These are phyloP conservation scores for Macrolepiota albuminosa DNA, from an alignment of 768 basidiomycete genomes.

Conservation along the genomic window DNA sequence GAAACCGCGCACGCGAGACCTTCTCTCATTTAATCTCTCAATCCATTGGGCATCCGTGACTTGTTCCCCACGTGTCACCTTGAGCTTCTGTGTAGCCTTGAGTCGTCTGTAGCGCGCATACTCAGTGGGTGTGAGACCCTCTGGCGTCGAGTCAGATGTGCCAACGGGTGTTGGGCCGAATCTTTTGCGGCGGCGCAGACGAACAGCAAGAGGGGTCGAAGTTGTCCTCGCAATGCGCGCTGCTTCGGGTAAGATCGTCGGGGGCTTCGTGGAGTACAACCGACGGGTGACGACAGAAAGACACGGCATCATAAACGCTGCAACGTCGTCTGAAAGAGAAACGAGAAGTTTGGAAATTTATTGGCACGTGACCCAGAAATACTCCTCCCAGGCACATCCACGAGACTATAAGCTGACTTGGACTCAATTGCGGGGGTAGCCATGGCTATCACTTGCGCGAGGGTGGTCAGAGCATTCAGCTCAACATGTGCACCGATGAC, in stretches of 20 bases:
- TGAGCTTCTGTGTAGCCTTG: constrained; percentile 47
- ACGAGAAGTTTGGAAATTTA: constrained; percentile 10
- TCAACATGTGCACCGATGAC: constrained; percentile 55
- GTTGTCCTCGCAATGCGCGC: constrained; percentile 57
- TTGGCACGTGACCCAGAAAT: constrained; percentile 12
- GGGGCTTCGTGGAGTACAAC: constrained; percentile 35
- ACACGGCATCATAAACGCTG: constrained; percentile 30
- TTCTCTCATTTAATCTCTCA: constrained; percentile 46
- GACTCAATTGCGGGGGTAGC: constrained; percentile 18
- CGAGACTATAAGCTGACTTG: not conserved
- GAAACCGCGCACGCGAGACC: constrained; percentile 67
- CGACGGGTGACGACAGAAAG: constrained; percentile 29
- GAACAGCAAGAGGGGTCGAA: constrained; percentile 71
- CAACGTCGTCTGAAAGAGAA: not conserved
- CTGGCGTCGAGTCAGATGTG: constrained; percentile 41
- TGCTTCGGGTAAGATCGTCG: constrained; percentile 27
- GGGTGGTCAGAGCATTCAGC: constrained; percentile 46
- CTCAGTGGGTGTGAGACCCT: constrained; percentile 65
- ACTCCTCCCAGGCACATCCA: not conserved
- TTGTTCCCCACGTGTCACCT: constrained; percentile 27
- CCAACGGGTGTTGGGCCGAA: constrained; percentile 30
- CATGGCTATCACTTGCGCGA: constrained; percentile 37
- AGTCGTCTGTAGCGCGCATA: constrained; percentile 56
- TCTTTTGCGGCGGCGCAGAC: constrained; percentile 57
- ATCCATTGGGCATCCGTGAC: constrained; percentile 58